Evolutionary conservation across 768 basidiomycete genomes (phyloP).

Genomic region (Pseudohyphozyma bogoriensis): DNA sequence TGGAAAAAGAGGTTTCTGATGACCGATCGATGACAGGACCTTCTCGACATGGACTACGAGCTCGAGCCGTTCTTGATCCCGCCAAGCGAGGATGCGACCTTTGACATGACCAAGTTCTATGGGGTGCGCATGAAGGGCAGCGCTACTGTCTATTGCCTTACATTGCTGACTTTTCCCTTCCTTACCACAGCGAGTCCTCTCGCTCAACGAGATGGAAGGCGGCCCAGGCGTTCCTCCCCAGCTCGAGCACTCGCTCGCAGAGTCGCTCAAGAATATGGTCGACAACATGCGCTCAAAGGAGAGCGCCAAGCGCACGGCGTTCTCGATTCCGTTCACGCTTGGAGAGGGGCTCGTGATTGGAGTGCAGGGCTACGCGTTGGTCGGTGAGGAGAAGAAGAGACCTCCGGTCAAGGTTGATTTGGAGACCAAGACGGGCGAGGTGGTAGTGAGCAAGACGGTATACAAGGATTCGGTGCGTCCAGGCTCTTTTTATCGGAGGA

Average conservation of each 20-base stretch:
- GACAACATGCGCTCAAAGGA: slow-evolving; percentile 65
- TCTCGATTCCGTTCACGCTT: slow-evolving; percentile 69
- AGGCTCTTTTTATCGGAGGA: neutral
- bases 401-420: slow-evolving; percentile 64
- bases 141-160: too few species aligned
- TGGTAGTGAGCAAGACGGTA: slow-evolving; percentile 56
- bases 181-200: neutral
- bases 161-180: too few species aligned
- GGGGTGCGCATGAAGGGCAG: too few species aligned
- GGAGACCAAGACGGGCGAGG: slow-evolving; percentile 31
- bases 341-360: slow-evolving; percentile 43
- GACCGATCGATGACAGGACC: slow-evolving; percentile 55
- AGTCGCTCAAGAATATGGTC: slow-evolving; percentile 34
- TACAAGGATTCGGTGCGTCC: slow-evolving; percentile 64
- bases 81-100: slow-evolving; percentile 50
- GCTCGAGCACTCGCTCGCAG: slow-evolving; percentile 28
- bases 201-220: too few species aligned
- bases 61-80: slow-evolving; percentile 87
- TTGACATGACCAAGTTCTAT: slow-evolving; percentile 67
- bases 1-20: neutral
- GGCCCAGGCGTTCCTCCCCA: neutral
- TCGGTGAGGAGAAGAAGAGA: slow-evolving; percentile 80
- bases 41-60: slow-evolving; percentile 63
- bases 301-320: slow-evolving; percentile 69
- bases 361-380: slow-evolving; percentile 56